Base-by-base conservation (phyloP, 768 basidiomycete species). In the Tricholoma sp. region DNA sequence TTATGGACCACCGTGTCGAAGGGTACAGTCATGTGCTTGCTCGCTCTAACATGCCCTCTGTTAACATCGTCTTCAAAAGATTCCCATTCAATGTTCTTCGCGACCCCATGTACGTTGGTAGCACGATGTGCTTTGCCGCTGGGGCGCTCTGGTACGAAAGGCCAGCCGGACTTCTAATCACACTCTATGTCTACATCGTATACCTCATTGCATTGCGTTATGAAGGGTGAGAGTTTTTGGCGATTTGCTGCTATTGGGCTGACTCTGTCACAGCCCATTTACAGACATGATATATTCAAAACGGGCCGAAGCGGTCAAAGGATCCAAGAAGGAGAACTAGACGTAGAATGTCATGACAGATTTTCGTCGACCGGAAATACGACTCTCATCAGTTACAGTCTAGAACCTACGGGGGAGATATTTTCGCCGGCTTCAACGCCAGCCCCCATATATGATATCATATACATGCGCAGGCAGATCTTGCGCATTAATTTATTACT, bases 31-130 rank as follows among this genome's bases (percentile, higher is more conserved):
- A 18, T 42, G 15, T 36, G 31, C 37, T 13, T 59, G 17, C 44
- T 29, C 31, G 20, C 4, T 10, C 4, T 42, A 33, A 45, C 15
- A 5, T 29, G 6, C 24, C 24, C 29, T 11, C 48, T 42, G 17
- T n/a, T 10, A 29, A 12, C 41, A 24, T n/a, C 10, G 39, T 17
- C 24, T 15, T 6, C 20, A 4, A 47, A 57, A 82, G 80, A 18
- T 99, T 99, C 77, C 96, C 96, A 0, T 99, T 98, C 80, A 96
- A 96, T 68, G 80, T 97, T 48, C 78, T 95, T 41, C 78, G 83
- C 17, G 88, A 97, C 70, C 96, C 96, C 0, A 99, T 99, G 96
- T 98, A 99, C 67, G 89, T 94, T 47, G 96, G 96, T 7, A 45
- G 44, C 44, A 45, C 94, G 5, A 74, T 99, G 75, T 91, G 86